Evolutionary conservation across 23 red algal species (phyloP).

Genomic region (Rhodosorus marinus): DNA sequence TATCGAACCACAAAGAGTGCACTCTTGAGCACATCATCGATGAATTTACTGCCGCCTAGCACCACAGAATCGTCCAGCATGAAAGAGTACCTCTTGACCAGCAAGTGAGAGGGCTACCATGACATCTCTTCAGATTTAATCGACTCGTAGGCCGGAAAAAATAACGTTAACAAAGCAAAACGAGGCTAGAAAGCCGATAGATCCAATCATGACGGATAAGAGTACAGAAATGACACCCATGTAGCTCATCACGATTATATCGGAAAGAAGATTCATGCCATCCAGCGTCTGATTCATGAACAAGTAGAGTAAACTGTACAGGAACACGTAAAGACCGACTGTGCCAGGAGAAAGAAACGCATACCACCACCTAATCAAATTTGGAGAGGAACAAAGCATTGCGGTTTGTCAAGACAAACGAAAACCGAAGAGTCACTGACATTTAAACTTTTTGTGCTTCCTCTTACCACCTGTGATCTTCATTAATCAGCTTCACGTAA

Average conservation of each 20-base stretch:
- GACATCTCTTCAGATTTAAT: conserved; percentile 16
- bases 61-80: too few relatives aligned
- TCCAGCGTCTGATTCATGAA: conserved; percentile 30
- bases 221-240: conserved; percentile 17
- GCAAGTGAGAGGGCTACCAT: background rate
- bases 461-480: conserved; percentile 72
- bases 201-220: conserved; percentile 45
- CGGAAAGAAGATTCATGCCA: conserved; percentile 38
- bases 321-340: conserved; percentile 78
- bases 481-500: conserved; percentile 49
- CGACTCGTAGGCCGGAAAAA: conserved; percentile 44
- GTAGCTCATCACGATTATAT: conserved; percentile 59
- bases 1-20: too few relatives aligned
- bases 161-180: conserved; percentile 72
- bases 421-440: too few relatives aligned
- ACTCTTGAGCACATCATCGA: too few relatives aligned
- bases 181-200: conserved; percentile 40
- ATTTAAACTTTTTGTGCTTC: too few relatives aligned
- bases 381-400: too few relatives aligned
- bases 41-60: too few relatives aligned
- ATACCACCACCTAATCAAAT: conserved; percentile 80
- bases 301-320: conserved; percentile 61
- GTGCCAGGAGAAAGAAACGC: conserved; percentile 43
- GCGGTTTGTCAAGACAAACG: too few relatives aligned
- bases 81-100: too few relatives aligned